phyloP scores from a whole-genome alignment of 495 filamentous ascomycete species.

The Paragyromitra xinjiangensis region DNA sequence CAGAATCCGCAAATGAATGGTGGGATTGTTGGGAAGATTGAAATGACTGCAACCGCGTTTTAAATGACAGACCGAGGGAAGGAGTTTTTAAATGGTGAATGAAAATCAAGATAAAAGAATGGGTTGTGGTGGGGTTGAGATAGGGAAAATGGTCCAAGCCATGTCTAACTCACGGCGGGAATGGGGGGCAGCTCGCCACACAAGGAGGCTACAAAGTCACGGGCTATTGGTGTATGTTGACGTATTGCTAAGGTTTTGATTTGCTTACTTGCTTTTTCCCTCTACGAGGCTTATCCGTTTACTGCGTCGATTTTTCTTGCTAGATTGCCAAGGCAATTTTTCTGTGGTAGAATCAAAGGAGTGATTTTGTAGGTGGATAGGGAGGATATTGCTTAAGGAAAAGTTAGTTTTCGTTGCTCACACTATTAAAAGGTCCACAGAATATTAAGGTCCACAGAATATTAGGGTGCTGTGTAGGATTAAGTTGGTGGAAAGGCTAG shows the following conservation, averaged over 20 bases:
- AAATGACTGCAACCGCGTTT: conserved; percentile 30
- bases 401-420: conserved; percentile 15
- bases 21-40: conserved; percentile 18
- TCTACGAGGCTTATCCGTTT: conserved; percentile 29
- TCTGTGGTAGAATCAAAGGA: conserved; percentile 1
- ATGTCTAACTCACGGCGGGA: conserved; percentile 37
- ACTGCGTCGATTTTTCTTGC: conserved; percentile 6
- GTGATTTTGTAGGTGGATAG: not conserved
- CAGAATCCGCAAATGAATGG: conserved; percentile 31
- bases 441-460: conserved; percentile 19
- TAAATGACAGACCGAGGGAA: conserved; percentile 2
- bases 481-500: conserved; percentile 1
- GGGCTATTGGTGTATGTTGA: conserved; percentile 16
- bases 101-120: conserved; percentile 14
- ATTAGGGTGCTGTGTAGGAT: conserved; percentile 2
- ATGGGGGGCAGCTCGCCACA: conserved; percentile 34
- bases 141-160: conserved; percentile 9
- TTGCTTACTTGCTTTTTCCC: conserved; percentile 21
- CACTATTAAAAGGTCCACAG: conserved; percentile 7
- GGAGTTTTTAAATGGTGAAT: not conserved
- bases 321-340: not conserved
- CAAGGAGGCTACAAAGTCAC: conserved; percentile 20
- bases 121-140: conserved; percentile 31
- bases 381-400: not conserved
- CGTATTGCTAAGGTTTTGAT: not conserved